These are phyloP conservation scores for Sanghuangporus weigelae DNA, from an alignment of 1,284 basidiomycete species.

Conservation along the genomic window DNA sequence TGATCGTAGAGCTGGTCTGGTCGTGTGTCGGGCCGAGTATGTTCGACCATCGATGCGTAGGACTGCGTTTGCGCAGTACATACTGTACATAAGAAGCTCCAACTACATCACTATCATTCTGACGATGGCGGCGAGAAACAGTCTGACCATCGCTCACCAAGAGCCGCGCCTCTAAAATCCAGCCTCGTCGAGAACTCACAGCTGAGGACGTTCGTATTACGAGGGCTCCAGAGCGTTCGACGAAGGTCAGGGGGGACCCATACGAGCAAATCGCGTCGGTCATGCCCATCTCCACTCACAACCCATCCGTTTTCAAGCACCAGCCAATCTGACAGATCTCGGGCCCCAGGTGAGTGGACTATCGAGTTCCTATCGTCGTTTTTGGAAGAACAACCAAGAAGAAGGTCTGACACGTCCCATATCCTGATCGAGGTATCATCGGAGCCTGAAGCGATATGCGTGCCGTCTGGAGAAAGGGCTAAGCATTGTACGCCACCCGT, in stretches of 20 bases:
- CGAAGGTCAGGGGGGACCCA: conserved; percentile 4
- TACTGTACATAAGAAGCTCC: too few relatives aligned
- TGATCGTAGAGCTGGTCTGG: too few relatives aligned
- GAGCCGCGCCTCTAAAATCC: background rate
- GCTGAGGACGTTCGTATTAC: background rate
- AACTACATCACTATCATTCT: too few relatives aligned
- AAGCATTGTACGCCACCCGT: background rate
- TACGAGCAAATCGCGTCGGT: background rate
- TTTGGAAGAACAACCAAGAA: too few relatives aligned
- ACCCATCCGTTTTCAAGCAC: conserved; percentile 5
- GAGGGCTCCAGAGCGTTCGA: background rate
- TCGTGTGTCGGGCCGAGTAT: too few relatives aligned
- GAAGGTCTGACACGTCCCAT: conserved; percentile 12
- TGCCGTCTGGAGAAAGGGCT: background rate
- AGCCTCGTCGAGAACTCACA: background rate
- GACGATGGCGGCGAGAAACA: background rate
- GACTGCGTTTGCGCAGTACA: too few relatives aligned
- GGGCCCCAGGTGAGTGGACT: background rate
- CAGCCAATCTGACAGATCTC: background rate
- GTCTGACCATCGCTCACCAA: background rate
- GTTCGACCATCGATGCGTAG: too few relatives aligned
- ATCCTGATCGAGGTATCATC: conserved; percentile 16
- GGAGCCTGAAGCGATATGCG: conserved; percentile 7
- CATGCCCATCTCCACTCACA: background rate
- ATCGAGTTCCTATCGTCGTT: background rate